phyloP scores from a whole-genome alignment of 495 filamentous ascomycete genomes.

The Entonaema liquescens region DNA sequence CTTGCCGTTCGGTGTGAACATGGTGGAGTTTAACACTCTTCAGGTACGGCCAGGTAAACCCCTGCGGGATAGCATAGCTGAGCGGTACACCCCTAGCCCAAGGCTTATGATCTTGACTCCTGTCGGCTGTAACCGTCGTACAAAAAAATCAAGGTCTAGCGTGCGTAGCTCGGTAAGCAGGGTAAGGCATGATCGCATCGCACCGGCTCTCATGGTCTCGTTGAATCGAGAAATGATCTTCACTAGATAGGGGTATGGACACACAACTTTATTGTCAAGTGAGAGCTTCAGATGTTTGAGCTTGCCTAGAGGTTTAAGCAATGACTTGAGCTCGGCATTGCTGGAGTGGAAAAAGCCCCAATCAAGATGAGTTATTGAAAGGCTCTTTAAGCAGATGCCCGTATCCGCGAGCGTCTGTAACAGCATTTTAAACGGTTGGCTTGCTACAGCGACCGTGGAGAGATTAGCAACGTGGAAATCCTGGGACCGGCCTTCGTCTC shows the following conservation, averaged over 20 bases:
- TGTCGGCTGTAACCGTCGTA: too few relatives aligned
- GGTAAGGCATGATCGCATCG: neutral
- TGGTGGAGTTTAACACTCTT: constrained; percentile 9
- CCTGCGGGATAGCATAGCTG: constrained; percentile 4
- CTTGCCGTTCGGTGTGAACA: constrained; percentile 12
- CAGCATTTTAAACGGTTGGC: constrained; percentile 6
- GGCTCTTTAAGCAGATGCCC: constrained; percentile 6
- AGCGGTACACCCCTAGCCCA: neutral
- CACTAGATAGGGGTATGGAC: too few relatives aligned
- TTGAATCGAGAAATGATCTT: neutral
- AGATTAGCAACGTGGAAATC: neutral
- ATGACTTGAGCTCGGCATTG: constrained; percentile 1
- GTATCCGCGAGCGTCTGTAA: neutral
- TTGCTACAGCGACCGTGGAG: neutral
- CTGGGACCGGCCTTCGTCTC: neutral
- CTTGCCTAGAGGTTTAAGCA: constrained; percentile 19
- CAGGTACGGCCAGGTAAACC: constrained; percentile 20
- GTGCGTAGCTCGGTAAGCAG: neutral
- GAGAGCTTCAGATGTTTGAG: constrained; percentile 18
- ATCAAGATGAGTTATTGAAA: neutral
- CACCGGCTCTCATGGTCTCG: neutral
- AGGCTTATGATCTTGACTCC: too few relatives aligned
- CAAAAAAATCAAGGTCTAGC: neutral
- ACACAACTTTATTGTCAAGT: too few relatives aligned
- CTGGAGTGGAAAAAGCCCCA: neutral